Conservation (phyloP, 192 early-diverging fungal species). For the Rhizoclosmatium sp. region DNA sequence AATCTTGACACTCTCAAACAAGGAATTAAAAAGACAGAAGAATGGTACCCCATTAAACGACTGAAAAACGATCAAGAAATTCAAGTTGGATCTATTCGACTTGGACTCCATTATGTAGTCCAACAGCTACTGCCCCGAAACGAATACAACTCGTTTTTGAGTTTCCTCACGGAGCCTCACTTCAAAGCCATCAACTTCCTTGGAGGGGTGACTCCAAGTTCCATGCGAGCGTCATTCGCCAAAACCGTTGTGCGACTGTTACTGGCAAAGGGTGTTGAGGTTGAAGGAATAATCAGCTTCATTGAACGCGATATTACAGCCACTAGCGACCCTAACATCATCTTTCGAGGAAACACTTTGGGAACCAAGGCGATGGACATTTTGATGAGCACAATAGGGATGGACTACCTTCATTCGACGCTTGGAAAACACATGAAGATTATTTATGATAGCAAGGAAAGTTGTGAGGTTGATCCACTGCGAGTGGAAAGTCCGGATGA, state of each 20-base stretch:
- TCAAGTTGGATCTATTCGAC: conserved; percentile 40
- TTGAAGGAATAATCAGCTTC: conserved; percentile 32
- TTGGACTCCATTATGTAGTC: conserved; percentile 32
- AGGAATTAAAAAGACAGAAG: conserved; percentile 32
- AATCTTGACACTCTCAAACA: conserved; percentile 36
- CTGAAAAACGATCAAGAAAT: background rate
- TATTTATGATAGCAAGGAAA: conserved; percentile 30
- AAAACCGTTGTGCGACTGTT: conserved; percentile 50
- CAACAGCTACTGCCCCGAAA: conserved; percentile 47
- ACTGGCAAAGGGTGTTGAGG: conserved; percentile 41
- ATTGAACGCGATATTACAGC: conserved; percentile 29
- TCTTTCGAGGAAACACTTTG: conserved; percentile 65
- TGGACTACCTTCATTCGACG: conserved; percentile 53
- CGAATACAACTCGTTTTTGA: conserved; percentile 45
- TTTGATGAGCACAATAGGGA: conserved; percentile 64
- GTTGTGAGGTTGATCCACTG: conserved; percentile 57
- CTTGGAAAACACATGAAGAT: conserved; percentile 32
- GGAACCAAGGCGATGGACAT: conserved; percentile 66
- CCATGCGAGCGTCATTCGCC: conserved; percentile 49
- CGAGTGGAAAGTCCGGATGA: conserved; percentile 42
- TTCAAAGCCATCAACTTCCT: conserved; percentile 47
- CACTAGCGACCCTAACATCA: conserved; percentile 51
- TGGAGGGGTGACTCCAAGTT: conserved; percentile 36
- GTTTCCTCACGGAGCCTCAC: conserved; percentile 49
- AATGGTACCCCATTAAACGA: conserved; percentile 51